Evolutionary conservation across 2,329 filamentous ascomycete species (phyloP), one percentile per base, ranked within the genome.

Genomic region (Grosmannia serpens): DNA sequence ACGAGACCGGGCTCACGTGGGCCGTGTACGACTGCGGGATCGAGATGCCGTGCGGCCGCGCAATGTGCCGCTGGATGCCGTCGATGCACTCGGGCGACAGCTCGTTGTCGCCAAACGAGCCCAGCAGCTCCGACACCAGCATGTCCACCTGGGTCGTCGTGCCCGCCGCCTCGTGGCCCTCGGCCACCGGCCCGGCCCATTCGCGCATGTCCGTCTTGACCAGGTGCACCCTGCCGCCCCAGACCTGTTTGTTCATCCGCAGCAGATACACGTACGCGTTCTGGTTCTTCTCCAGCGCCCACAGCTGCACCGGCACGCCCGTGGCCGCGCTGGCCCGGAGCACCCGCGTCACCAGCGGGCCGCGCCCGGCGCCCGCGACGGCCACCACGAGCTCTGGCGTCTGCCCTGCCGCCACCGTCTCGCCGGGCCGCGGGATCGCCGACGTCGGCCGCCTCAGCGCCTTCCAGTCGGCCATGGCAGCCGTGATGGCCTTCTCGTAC

Each of bases 161-260:
- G 17, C 77, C 75, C 3, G 75, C 72, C 49, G 70, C 68, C 49
- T 73, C 68, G 4, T 71, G 65, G 10, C 75, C 70, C 61, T 74
- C 69, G 55, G 75, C 73, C 22, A 79, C 67, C 1, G 92, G 92
- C 0, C 95, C 95, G 66, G 88, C 88, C 95, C 95, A 99, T 60
- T 87, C 87, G 54, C 94, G 86, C 94, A 99, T 99, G 70, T 99
- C 94, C 1, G 91, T 95, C 74, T 96, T 95, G 63, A 97, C 86
- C 35, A 99, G 83, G 1, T 86, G 91, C 24, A 96, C 92, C 57
- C 80, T 81, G 26, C 85, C 84, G 59, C 77, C 80, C 94, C 94
- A 99, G n/a, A 84, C 79, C 22, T 80, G 82, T 63, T 86, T 79
- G 67, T 97, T 97, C 68, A 95, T 90, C 27, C 89, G 82, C 62